A percentile compares a stretch with the other conserved stretches of the same genome.
Evolutionary conservation across 2,329 filamentous ascomycete species (phyloP).

Genomic region (Colletotrichum echinochloae): DNA sequence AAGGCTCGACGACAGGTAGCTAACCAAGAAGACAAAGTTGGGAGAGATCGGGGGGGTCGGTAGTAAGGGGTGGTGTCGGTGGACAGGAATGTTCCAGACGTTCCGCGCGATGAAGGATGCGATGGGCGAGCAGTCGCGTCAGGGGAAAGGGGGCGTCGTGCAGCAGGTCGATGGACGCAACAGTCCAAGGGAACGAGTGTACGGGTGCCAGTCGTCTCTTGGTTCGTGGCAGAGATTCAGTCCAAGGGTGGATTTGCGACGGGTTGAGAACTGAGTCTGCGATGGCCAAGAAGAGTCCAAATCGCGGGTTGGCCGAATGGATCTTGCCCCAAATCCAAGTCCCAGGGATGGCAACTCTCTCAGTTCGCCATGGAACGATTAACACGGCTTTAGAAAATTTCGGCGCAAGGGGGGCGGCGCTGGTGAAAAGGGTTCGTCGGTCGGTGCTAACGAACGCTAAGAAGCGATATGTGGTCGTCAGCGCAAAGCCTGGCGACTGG

Average conservation of each 20-base stretch:
- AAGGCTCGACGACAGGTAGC: constrained; percentile 19
- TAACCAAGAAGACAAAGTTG: constrained; percentile 3
- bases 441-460: constrained; percentile 36
- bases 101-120: constrained; percentile 32
- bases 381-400: constrained; percentile 7
- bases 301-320: constrained; percentile 21
- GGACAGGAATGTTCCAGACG: constrained; percentile 41
- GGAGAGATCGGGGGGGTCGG: constrained; percentile 6
- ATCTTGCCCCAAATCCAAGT: constrained; percentile 32
- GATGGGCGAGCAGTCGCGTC: constrained; percentile 31
- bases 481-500: constrained; percentile 35
- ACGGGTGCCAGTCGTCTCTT: constrained; percentile 12
- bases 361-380: constrained; percentile 31
- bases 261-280: constrained; percentile 14
- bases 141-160: constrained; percentile 13
- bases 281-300: constrained; percentile 2
- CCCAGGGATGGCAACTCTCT: constrained; percentile 31
- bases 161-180: constrained; percentile 5
- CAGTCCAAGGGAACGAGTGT: constrained; percentile 31
- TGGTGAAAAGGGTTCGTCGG: constrained; percentile 33
- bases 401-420: constrained; percentile 33
- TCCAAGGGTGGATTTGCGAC: constrained; percentile 5
- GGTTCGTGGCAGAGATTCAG: constrained; percentile 3
- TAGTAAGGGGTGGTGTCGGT: constrained; percentile 34
- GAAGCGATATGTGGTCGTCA: constrained; percentile 35